Evolutionary conservation across 768 basidiomycete species (phyloP).

Genomic region (Tulasnella sp.): DNA sequence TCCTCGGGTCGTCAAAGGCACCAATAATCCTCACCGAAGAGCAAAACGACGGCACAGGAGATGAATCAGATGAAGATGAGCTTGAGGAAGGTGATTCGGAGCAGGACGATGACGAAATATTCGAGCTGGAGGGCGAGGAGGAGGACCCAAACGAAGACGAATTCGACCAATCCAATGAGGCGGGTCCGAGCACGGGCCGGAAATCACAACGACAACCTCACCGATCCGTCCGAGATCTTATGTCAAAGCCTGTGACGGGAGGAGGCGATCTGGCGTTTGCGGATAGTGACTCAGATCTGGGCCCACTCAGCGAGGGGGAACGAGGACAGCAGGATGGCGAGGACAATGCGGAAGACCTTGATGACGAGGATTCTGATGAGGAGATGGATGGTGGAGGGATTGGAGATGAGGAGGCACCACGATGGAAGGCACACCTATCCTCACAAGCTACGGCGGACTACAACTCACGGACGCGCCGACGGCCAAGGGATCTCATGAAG

Average conservation of each 20-base stretch:
- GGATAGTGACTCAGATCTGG: constrained; percentile 69
- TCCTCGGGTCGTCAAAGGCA: constrained; percentile 73
- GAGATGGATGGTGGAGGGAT: constrained; percentile 31
- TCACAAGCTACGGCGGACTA: constrained; percentile 38
- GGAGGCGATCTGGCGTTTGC: constrained; percentile 49
- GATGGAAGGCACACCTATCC: constrained; percentile 64
- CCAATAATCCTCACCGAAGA: constrained; percentile 39
- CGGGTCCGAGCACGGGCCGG: constrained; percentile 24
- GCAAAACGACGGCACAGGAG: constrained; percentile 29
- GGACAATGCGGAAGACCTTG: constrained; percentile 37
- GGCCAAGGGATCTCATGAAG: constrained; percentile 66
- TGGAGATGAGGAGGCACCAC: constrained; percentile 40
- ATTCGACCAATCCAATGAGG: constrained; percentile 27
- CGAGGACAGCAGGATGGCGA: constrained; percentile 35
- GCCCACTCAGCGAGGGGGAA: constrained; percentile 31
- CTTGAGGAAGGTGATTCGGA: constrained; percentile 25
- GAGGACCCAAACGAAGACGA: constrained; percentile 27
- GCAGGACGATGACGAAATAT: constrained; percentile 19
- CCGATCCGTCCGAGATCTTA: constrained; percentile 33
- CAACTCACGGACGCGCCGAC: constrained; percentile 30
- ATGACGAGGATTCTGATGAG: constrained; percentile 27
- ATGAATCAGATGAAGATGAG: constrained; percentile 21
- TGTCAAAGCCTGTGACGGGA: constrained; percentile 29
- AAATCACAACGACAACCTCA: constrained; percentile 33
- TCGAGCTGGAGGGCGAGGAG: constrained; percentile 26